These are phyloP conservation scores for Litchi chinensis DNA, from an alignment of 345 rosid genomes.

Conservation along the genomic window DNA sequence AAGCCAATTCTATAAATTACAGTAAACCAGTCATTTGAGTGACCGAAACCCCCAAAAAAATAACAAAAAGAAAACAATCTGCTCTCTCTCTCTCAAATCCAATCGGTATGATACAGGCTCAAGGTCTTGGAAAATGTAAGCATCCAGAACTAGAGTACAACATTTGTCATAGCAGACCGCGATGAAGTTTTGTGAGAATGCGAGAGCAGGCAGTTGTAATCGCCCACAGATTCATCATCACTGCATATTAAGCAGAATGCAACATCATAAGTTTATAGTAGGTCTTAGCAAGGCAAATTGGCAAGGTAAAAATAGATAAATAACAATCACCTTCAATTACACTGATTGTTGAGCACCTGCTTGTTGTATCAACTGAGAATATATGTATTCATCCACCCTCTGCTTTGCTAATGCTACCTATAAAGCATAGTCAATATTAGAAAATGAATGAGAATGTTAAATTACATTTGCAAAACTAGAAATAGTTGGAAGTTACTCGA, in stretches of 20 bases:
- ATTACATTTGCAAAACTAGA: background rate
- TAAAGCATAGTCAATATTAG: background rate
- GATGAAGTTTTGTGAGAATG: background rate
- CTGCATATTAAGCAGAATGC: slow-evolving; percentile 1
- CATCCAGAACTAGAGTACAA: background rate
- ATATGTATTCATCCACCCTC: slow-evolving; percentile 68
- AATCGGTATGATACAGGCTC: background rate
- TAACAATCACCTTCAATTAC: slow-evolving; percentile 6
- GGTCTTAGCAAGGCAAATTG: background rate
- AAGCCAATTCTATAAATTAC: background rate
- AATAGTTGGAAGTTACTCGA: background rate
- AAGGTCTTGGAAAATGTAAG: background rate
- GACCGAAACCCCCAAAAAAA: no score
- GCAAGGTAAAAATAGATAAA: background rate
- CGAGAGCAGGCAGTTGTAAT: background rate
- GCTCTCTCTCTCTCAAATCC: background rate
- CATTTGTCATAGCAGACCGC: background rate
- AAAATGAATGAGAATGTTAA: background rate
- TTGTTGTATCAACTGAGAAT: slow-evolving; percentile 55
- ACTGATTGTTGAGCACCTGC: slow-evolving; percentile 33
- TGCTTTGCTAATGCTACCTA: slow-evolving; percentile 75
- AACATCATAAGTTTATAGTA: background rate
- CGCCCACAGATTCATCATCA: background rate
- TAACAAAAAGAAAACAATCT: background rate
- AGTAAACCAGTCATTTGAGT: background rate